Percentiles rank a stretch among this genome's conserved stretches.
These are phyloP conservation scores for Kwoniella mangroviensis DNA, from an alignment of 768 basidiomycete species.

Conservation along the genomic window DNA sequence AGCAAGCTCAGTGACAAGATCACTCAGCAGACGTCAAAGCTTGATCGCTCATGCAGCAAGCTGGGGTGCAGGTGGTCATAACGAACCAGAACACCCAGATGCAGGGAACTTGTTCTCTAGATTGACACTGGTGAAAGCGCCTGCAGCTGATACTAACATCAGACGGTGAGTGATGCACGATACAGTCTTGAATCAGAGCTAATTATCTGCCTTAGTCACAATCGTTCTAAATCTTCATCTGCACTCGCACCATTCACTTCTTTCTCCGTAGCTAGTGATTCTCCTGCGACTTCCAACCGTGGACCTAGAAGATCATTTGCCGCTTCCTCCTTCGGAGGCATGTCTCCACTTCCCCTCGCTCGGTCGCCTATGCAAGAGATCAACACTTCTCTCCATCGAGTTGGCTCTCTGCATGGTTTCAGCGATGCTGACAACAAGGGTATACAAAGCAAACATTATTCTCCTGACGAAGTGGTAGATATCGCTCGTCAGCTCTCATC, in stretches of 20 bases:
- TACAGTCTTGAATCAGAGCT: conserved; percentile 15
- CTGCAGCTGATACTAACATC: conserved; percentile 17
- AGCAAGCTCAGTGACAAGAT: conserved; percentile 35
- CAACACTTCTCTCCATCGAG: conserved; percentile 31
- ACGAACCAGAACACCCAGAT: conserved; percentile 19
- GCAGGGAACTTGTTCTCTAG: conserved; percentile 37
- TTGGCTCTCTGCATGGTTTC: conserved; percentile 23
- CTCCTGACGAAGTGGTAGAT: conserved; percentile 53
- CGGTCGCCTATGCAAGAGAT: conserved; percentile 26
- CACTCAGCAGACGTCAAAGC: conserved; percentile 46
- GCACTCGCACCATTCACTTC: conserved; percentile 40
- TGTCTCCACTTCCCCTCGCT: conserved; percentile 34
- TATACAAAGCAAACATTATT: conserved; percentile 36
- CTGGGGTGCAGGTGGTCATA: conserved; percentile 32
- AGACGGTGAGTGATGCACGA: conserved; percentile 10
- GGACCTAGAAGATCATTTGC: conserved; percentile 50
- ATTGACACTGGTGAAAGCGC: conserved; percentile 54
- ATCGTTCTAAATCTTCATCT: conserved; percentile 49
- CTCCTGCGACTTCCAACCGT: conserved; percentile 43
- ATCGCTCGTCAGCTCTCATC: conserved; percentile 44
- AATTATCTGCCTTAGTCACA: conserved; percentile 10
- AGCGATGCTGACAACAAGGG: conserved; percentile 18
- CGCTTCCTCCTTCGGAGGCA: conserved; percentile 42
- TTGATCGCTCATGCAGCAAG: conserved; percentile 36
- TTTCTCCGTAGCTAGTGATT: conserved; percentile 15